A percentile compares a stretch with the other conserved stretches of the same genome.
Evolutionary conservation across 768 basidiomycete genomes (phyloP).

Genomic region (Lepiota brunneoincarnata): DNA sequence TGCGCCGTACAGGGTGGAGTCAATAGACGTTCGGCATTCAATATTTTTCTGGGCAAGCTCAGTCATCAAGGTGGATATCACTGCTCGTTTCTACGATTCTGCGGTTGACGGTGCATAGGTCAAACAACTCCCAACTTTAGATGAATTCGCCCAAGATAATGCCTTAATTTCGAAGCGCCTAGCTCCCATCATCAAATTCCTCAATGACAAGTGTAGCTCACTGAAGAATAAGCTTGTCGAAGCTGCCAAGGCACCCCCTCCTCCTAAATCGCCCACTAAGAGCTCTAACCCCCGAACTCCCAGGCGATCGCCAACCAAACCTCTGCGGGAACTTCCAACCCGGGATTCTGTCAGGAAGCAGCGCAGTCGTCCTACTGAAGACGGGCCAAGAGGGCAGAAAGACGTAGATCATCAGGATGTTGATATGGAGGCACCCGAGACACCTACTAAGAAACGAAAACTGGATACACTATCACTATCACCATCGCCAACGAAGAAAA

Average conservation of each 20-base stretch:
- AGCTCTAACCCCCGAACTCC: conserved; percentile 1
- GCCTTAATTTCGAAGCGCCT: conserved; percentile 9
- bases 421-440: conserved; percentile 11
- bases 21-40: background rate
- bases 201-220: conserved; percentile 13
- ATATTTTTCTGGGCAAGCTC: conserved; percentile 11
- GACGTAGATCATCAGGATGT: background rate
- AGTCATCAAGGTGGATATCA: background rate
- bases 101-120: background rate
- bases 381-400: background rate
- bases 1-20: background rate
- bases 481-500: background rate
- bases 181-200: conserved; percentile 5
- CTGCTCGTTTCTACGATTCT: background rate
- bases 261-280: conserved; percentile 8
- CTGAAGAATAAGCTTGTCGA: conserved; percentile 13
- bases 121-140: conserved; percentile 4
- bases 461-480: background rate
- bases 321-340: conserved; percentile 14
- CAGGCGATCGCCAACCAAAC: conserved; percentile 11
- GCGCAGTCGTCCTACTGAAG: background rate
- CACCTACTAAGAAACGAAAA: conserved; percentile 18
- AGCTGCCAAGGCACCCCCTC: conserved; percentile 4
- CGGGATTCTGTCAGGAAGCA: conserved; percentile 13
- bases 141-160: conserved; percentile 14